Conservation (phyloP, 371 early-diverging fungal genomes). For the Rhizopus stolonifer region DNA sequence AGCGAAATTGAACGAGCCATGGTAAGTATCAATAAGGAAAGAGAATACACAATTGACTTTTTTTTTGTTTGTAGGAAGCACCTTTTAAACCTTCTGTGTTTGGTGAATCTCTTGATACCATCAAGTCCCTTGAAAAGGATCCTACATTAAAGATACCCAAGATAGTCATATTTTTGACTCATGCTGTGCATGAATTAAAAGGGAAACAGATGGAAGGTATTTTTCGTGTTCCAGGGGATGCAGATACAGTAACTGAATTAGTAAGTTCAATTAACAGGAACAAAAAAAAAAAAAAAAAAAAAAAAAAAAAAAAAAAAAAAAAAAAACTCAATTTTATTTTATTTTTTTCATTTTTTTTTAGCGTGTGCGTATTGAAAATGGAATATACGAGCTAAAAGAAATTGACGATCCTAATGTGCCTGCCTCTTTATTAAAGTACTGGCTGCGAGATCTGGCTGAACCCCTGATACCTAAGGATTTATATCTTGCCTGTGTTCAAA, state of each 20-base stretch:
- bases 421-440: conserved; percentile 87
- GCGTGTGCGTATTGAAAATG: conserved; percentile 83
- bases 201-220: conserved; percentile 92
- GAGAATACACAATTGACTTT: background rate
- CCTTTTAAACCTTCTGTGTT: conserved; percentile 90
- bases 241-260: conserved; percentile 80
- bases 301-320: too few species aligned
- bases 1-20: conserved; percentile 82
- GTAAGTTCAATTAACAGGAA: too few species aligned
- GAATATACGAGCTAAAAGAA: conserved; percentile 65
- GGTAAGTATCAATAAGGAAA: conserved; percentile 25
- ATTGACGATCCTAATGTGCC: conserved; percentile 91
- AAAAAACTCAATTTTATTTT: too few species aligned
- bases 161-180: conserved; percentile 83
- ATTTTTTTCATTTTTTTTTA: too few species aligned
- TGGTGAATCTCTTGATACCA: conserved; percentile 84
- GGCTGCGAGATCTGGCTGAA: conserved; percentile 91
- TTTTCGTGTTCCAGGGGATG: conserved; percentile 95
- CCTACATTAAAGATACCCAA: conserved; percentile 64
- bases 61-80: conserved; percentile 56
- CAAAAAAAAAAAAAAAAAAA: conserved; percentile 14
- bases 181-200: conserved; percentile 70
- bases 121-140: conserved; percentile 67
- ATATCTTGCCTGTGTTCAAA: conserved; percentile 71
- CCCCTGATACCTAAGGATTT: conserved; percentile 86